Evolutionary conservation across 192 early-diverging fungal species (phyloP).

Genomic region (Fimicolochytrium jonesii): DNA sequence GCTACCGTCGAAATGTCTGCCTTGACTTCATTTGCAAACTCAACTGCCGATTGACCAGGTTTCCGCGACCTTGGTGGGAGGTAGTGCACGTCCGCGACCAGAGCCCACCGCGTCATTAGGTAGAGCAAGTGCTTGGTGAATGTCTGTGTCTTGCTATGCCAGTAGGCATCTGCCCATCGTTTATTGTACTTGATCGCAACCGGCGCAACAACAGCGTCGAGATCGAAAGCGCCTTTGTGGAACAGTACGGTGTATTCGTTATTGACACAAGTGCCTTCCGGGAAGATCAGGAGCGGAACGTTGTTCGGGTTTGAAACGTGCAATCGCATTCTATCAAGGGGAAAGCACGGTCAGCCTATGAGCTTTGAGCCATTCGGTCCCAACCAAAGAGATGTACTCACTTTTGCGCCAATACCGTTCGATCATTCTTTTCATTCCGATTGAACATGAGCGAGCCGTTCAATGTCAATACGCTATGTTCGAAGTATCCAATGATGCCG

Average conservation of each 20-base stretch:
- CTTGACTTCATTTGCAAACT: slow-evolving; percentile 56
- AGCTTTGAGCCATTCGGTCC: too few species aligned
- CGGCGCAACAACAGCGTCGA: slow-evolving; percentile 45
- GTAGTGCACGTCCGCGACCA: slow-evolving; percentile 54
- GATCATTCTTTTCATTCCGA: slow-evolving; percentile 52
- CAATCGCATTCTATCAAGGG: slow-evolving; percentile 46
- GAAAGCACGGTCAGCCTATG: too few species aligned
- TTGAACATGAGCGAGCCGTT: slow-evolving; percentile 51
- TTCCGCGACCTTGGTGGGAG: slow-evolving; percentile 36
- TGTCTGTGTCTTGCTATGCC: slow-evolving; percentile 49
- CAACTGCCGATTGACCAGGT: slow-evolving; percentile 34
- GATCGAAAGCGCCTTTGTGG: slow-evolving; percentile 58
- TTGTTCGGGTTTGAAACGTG: slow-evolving; percentile 38
- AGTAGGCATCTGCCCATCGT: slow-evolving; percentile 51
- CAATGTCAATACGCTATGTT: slow-evolving; percentile 38
- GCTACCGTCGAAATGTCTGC: slow-evolving; percentile 49
- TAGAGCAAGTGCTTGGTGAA: slow-evolving; percentile 52
- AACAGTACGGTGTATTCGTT: slow-evolving; percentile 58
- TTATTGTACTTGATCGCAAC: slow-evolving; percentile 56
- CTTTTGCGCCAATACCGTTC: slow-evolving; percentile 39
- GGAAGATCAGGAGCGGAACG: slow-evolving; percentile 51
- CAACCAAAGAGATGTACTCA: slow-evolving; percentile 18
- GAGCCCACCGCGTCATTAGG: slow-evolving; percentile 55
- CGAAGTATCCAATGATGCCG: slow-evolving; percentile 49
- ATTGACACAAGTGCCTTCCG: slow-evolving; percentile 57